Evolutionary conservation across 768 basidiomycete species (phyloP), one percentile per base, ranked within the genome.

Genomic region (Rhodotorula taiwanensis): DNA sequence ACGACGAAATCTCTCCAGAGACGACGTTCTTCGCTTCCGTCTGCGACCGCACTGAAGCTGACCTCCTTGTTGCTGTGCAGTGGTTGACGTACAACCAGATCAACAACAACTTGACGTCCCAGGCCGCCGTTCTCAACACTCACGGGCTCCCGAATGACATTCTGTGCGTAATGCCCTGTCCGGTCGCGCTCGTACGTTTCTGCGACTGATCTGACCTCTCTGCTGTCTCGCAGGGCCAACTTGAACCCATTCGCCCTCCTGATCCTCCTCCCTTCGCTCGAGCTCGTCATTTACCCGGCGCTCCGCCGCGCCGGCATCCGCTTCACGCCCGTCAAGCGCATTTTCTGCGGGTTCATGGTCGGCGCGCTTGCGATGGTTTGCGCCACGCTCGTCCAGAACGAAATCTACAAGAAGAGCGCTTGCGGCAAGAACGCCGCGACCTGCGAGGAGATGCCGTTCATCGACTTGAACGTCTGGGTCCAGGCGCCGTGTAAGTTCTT

Each of bases 111-210:
- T 58, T 75, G 44, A 70, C 67, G 11, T 70, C 70, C 9, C 75
- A 75, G 60, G 74, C 75, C 7, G 75, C 73, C 10, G 67, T 71
- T 25, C 54, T 71, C 33, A 62, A 72, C 50, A 71, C 71, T 5
- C 63, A 74, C 50, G 75, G 73, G 15, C 55, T 72, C 3, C 74
- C 73, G 20, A 73, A 74, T 67, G 75, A 75, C 56, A 41, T 75
- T 21, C 42, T 75, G 51, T 65, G n/a, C n/a, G n/a, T n/a, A n/a
- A n/a, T n/a, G n/a, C n/a, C n/a, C n/a, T n/a, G n/a, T n/a, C n/a
- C n/a, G n/a, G n/a, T n/a, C n/a, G n/a, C n/a, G n/a, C n/a, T n/a
- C n/a, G n/a, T n/a, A n/a, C n/a, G n/a, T n/a, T n/a, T n/a, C n/a
- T n/a, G n/a, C n/a, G n/a, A n/a, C n/a, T n/a, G n/a, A n/a, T n/a